phyloP scores from a whole-genome alignment of 2,329 filamentous ascomycete genomes.

The Alternaria tenuissima region DNA sequence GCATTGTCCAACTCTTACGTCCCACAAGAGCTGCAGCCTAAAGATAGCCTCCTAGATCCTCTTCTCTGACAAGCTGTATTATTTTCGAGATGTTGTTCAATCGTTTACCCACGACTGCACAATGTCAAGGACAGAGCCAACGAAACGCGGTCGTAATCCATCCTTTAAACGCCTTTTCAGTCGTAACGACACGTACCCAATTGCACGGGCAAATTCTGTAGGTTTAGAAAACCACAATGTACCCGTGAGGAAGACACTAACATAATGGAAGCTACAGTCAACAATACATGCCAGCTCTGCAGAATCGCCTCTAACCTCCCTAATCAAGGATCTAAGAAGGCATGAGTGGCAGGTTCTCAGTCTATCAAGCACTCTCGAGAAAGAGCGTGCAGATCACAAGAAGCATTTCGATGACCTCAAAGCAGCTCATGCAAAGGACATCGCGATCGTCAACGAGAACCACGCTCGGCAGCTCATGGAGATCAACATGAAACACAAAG shows the following conservation, averaged over 20 bases:
- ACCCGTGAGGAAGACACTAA: neutral
- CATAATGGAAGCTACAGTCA: neutral
- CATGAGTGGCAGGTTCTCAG: neutral
- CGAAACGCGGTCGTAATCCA: neutral
- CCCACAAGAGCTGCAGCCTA: neutral
- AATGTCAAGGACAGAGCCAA: neutral
- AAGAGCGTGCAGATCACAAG: neutral
- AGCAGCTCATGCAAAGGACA: neutral
- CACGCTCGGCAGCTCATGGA: neutral
- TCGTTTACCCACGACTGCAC: neutral
- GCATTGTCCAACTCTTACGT: neutral
- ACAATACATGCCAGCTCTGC: neutral
- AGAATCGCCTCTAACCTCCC: neutral
- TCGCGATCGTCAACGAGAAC: neutral
- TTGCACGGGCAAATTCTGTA: neutral
- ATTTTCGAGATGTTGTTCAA: neutral
- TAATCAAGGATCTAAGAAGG: neutral
- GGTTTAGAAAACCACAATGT: neutral
- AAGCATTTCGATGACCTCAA: neutral
- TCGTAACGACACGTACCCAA: neutral
- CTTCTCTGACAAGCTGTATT: too few relatives aligned
- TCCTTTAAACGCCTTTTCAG: neutral
- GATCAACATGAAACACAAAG: neutral
- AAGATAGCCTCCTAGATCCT: neutral
- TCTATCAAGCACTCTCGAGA: neutral